Percentiles rank a stretch among this genome's conserved stretches.
Conservation (phyloP, 2,329 filamentous ascomycete genomes). For the Bipolaris zeicola region DNA sequence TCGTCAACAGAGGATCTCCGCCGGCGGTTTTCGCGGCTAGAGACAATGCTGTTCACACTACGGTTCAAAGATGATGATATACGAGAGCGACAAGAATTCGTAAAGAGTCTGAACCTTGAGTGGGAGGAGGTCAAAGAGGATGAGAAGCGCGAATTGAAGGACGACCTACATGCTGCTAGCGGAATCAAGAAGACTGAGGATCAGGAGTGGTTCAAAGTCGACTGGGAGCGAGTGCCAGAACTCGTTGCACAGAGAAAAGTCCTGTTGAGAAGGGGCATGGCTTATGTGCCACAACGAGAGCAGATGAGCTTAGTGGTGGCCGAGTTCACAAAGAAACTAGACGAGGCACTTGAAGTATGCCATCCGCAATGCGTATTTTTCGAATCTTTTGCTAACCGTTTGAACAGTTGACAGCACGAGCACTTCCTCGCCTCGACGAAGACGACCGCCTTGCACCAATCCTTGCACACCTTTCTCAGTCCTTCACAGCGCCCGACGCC, state of each 20-base stretch:
- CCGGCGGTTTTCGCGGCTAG: conserved; percentile 81
- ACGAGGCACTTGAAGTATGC: conserved; percentile 79
- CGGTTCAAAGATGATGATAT: conserved; percentile 78
- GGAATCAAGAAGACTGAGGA: conserved; percentile 67
- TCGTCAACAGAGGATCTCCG: conserved; percentile 88
- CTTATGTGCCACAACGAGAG: conserved; percentile 86
- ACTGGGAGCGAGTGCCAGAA: conserved; percentile 92
- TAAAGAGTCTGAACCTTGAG: conserved; percentile 76
- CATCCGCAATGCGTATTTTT: background rate
- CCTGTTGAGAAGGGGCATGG: conserved; percentile 78
- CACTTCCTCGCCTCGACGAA: conserved; percentile 89
- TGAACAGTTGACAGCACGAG: conserved; percentile 78
- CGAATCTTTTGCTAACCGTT: conserved; percentile 4
- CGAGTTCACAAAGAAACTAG: conserved; percentile 80
- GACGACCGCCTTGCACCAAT: conserved; percentile 86
- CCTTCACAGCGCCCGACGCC: conserved; percentile 90
- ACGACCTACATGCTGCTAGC: conserved; percentile 63
- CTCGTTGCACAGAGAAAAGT: conserved; percentile 77
- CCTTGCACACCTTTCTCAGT: conserved; percentile 84
- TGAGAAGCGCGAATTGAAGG: conserved; percentile 72
- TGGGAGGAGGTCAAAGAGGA: conserved; percentile 83
- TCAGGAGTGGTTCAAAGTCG: conserved; percentile 92
- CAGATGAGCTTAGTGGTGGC: conserved; percentile 87
- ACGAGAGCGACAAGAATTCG: conserved; percentile 75
- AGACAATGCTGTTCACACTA: conserved; percentile 86